phyloP scores from a whole-genome alignment of 2,329 filamentous ascomycete genomes.

The Pseudocercospora musae region DNA sequence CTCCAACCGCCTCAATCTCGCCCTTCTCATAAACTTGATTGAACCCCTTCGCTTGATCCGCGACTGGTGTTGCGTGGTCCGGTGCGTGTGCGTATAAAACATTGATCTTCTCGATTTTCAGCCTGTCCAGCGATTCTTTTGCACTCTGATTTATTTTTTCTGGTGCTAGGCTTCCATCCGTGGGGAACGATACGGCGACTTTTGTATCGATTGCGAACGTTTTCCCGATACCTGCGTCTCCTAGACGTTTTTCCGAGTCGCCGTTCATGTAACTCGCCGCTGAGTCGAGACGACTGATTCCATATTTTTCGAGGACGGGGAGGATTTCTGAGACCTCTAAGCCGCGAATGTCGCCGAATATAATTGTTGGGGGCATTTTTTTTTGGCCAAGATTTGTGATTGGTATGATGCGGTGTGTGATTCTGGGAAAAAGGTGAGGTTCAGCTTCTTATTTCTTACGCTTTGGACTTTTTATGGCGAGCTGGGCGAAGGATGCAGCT shows the following conservation, averaged over 20 bases:
- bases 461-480: background rate
- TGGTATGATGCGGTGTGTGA: background rate
- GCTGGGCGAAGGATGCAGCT: background rate
- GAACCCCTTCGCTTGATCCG: conserved; percentile 46
- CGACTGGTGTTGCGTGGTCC: conserved; percentile 44
- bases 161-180: conserved; percentile 19
- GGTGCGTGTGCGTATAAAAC: conserved; percentile 45
- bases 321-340: background rate
- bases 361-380: conserved; percentile 1
- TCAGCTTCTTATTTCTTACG: background rate
- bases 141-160: conserved; percentile 26
- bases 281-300: conserved; percentile 38
- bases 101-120: conserved; percentile 32
- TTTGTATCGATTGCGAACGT: conserved; percentile 32
- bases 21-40: conserved; percentile 46
- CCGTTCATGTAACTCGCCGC: conserved; percentile 39
- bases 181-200: conserved; percentile 20
- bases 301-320: conserved; percentile 30
- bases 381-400: background rate
- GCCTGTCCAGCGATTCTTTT: conserved; percentile 25
- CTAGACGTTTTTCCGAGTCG: conserved; percentile 43
- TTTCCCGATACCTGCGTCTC: conserved; percentile 22
- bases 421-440: background rate
- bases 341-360: conserved; percentile 12
- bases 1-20: conserved; percentile 45